phyloP scores from a whole-genome alignment of 169 alveolate species.

The Cystoisospora suis region DNA sequence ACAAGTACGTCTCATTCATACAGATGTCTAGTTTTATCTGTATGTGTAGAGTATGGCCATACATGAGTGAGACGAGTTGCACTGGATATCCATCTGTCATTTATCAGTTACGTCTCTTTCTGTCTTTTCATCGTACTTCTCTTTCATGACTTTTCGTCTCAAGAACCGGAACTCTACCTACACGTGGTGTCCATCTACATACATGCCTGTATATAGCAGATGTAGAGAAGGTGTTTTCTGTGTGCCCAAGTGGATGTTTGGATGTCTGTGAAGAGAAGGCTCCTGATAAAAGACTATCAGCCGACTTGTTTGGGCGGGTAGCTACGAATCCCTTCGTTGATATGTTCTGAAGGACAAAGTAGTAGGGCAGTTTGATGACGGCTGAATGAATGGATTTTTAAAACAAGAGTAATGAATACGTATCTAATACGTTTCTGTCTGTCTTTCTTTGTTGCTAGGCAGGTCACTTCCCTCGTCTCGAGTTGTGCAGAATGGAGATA shows the following conservation, averaged over 20 bases:
- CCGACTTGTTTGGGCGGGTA: neutral
- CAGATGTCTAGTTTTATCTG: too few species aligned
- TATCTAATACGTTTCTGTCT: neutral
- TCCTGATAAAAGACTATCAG: neutral
- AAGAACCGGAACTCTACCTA: too few species aligned
- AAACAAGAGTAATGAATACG: neutral
- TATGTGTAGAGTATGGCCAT: too few species aligned
- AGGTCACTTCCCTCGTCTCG: slow-evolving; percentile 47
- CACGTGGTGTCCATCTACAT: too few species aligned
- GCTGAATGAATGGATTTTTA: neutral
- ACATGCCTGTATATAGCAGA: neutral
- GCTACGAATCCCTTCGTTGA: neutral
- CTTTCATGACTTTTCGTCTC: neutral
- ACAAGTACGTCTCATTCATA: too few species aligned
- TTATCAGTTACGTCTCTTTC: neutral
- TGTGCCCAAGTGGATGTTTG: neutral
- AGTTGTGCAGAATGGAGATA: slow-evolving; percentile 2
- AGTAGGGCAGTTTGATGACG: neutral
- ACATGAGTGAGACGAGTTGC: too few species aligned
- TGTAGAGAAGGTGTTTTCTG: neutral
- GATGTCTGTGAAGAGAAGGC: neutral
- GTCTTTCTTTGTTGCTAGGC: slow-evolving; percentile 8
- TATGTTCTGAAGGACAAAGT: neutral
- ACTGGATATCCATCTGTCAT: too few species aligned
- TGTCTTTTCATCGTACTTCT: neutral